Percentiles rank a stretch among this genome's conserved stretches.
Evolutionary conservation across 148 eudicot genomes (phyloP).

Genomic region (Dysphania ambrosioides): DNA sequence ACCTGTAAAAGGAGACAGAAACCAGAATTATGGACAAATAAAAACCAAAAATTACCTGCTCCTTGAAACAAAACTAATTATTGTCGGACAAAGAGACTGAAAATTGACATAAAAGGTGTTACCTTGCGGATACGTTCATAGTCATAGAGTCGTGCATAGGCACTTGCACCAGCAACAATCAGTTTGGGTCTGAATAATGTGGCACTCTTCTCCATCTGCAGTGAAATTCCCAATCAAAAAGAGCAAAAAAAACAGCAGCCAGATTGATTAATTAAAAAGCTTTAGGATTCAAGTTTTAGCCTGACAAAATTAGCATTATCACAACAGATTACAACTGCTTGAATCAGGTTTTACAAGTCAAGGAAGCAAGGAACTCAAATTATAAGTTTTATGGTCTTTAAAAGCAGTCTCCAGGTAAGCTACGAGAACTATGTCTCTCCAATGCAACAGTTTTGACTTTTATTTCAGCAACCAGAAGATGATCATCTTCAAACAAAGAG

Average conservation of each 20-base stretch:
- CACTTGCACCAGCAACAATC: slow-evolving; percentile 99
- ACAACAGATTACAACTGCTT: not conserved
- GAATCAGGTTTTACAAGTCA: not conserved
- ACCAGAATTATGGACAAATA: slow-evolving; percentile 5
- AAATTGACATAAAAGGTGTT: slow-evolving; percentile 14
- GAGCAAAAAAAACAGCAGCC: slow-evolving; percentile 5
- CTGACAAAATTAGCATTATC: not conserved
- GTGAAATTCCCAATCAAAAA: slow-evolving; percentile 10
- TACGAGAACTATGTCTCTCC: not conserved
- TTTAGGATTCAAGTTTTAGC: not conserved
- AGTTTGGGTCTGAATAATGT: slow-evolving; percentile 90
- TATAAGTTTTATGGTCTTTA: not conserved
- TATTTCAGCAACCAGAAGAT: not conserved
- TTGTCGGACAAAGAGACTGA: not conserved
- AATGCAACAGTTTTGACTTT: not conserved
- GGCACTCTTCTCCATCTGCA: slow-evolving; percentile 98
- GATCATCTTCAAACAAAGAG: not conserved
- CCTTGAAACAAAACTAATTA: not conserved
- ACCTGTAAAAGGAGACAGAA: slow-evolving; percentile 41
- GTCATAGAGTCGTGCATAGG: slow-evolving; percentile 90
- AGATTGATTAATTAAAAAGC: not conserved
- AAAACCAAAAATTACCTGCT: not conserved
- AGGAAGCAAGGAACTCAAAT: not conserved
- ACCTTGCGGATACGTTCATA: slow-evolving; percentile 89
- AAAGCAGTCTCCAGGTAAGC: not conserved